phyloP scores from a whole-genome alignment of 208 protist species.

The Trypanosoma platydactyli region DNA sequence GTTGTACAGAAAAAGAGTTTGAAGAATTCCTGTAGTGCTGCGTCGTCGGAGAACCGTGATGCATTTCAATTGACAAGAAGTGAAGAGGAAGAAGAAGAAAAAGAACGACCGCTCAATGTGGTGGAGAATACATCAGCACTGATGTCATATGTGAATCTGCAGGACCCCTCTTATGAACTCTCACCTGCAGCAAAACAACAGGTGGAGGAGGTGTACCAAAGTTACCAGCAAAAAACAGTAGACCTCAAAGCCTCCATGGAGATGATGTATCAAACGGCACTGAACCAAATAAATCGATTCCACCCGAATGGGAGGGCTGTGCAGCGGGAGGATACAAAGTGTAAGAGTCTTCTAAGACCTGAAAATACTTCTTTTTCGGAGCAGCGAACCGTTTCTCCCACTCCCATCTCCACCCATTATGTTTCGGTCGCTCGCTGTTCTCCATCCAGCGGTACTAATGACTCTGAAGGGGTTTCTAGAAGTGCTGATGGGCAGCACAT shows the following conservation, averaged over 20 bases:
- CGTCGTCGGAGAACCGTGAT: not conserved
- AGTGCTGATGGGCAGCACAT: not conserved
- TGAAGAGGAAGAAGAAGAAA: not conserved
- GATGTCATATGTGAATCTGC: not conserved
- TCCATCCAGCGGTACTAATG: not conserved
- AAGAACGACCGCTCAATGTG: not conserved
- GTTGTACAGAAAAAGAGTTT: too few relatives aligned
- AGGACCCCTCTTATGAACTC: not conserved
- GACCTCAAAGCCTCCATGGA: constrained; percentile 13
- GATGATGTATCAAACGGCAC: constrained; percentile 14
- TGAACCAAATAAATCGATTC: constrained; percentile 11
- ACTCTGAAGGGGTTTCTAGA: not conserved
- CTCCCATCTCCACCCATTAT: constrained; percentile 2
- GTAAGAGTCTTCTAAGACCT: constrained; percentile 2
- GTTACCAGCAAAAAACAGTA: constrained; percentile 10
- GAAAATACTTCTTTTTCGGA: not conserved
- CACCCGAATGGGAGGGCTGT: constrained; percentile 10
- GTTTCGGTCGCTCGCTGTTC: too few relatives aligned
- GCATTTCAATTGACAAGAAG: not conserved
- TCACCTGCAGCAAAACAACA: constrained; percentile 12
- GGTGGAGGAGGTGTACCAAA: constrained; percentile 5
- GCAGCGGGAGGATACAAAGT: constrained; percentile 7
- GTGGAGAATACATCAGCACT: not conserved
- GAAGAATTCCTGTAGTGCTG: not conserved
- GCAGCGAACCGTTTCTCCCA: not conserved